Base-by-base conservation (phyloP, 2,329 filamentous ascomycete species). In the Albophoma yamanashiensis region DNA sequence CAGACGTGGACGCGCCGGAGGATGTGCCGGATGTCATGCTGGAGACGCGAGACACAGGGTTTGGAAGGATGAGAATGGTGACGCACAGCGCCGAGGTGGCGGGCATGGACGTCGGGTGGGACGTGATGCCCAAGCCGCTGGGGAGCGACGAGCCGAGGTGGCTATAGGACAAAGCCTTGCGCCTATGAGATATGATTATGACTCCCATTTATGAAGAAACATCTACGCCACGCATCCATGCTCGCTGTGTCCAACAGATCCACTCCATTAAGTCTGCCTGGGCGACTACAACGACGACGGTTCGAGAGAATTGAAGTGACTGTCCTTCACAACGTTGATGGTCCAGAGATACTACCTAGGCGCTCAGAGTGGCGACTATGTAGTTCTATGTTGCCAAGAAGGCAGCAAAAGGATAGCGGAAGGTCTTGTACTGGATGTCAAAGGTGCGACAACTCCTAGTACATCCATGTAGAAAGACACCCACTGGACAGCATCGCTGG, bases 281-380 rank as follows among this genome's bases (percentile, higher is more conserved):
- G 57, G 59, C 14, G 40, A 58, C 27, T 22, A 20, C 14, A 20
- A 1, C 7, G 52, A 58, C 22, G 38, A 27, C 11, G 27, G 42
- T 34, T 22, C 55, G 22, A 22, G 20, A 3, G n/a, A n/a, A n/a
- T n/a, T n/a, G 58, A 60, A 34, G 7, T 40, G 14, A 6, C 14
- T 1, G 59, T 63, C n/a, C 17, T 14, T 45, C n/a, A 60, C 7
- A 3, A 53, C 40, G 9, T 55, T 65, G 12, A 27, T 31, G 1
- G 20, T 20, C 38, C 59, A 61, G 7, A 56, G 58, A 27, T 69
- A 67, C 58, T 73, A 70, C 58, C 61, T 67, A 20, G 66, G 67
- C 4, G 64, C 67, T 38, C 0, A 20, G 2, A 64, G 62, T 0
- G 68, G 70, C 27, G 64, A 65, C 25, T 71, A 66, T 42, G 67